These are phyloP conservation scores for Ophiostoma sp. DNA, from an alignment of 2,329 filamentous ascomycete genomes.

Conservation along the genomic window DNA sequence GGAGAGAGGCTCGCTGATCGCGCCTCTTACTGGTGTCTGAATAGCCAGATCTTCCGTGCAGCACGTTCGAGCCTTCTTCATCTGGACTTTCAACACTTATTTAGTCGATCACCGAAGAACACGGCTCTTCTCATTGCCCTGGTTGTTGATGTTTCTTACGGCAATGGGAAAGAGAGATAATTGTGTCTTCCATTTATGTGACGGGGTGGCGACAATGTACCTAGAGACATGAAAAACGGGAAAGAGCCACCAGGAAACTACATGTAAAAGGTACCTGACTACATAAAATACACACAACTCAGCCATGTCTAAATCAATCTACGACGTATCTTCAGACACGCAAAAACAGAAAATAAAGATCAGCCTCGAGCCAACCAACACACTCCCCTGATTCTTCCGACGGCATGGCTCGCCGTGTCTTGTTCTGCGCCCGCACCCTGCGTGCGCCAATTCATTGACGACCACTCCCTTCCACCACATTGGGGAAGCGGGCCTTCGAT, in stretches of 20 bases:
- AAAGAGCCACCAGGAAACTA: background rate
- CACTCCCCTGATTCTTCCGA: conserved; percentile 18
- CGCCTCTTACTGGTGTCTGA: background rate
- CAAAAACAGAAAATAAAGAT: conserved; percentile 5
- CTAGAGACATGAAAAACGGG: background rate
- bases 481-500: conserved; percentile 21
- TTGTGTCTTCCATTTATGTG: background rate
- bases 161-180: background rate
- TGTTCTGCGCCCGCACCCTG: background rate
- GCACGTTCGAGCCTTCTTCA: conserved; percentile 8
- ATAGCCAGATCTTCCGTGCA: background rate
- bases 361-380: background rate
- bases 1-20: background rate
- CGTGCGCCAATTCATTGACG: conserved; percentile 17
- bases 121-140: background rate
- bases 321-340: background rate
- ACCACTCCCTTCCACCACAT: conserved; percentile 31
- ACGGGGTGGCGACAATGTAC: background rate
- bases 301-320: background rate
- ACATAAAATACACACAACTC: background rate
- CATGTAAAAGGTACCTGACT: background rate
- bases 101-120: background rate
- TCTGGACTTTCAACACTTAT: background rate
- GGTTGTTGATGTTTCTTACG: background rate
- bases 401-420: conserved; percentile 9